phyloP scores from a whole-genome alignment of 2,329 filamentous ascomycete species.

The Cladosporium sp. region DNA sequence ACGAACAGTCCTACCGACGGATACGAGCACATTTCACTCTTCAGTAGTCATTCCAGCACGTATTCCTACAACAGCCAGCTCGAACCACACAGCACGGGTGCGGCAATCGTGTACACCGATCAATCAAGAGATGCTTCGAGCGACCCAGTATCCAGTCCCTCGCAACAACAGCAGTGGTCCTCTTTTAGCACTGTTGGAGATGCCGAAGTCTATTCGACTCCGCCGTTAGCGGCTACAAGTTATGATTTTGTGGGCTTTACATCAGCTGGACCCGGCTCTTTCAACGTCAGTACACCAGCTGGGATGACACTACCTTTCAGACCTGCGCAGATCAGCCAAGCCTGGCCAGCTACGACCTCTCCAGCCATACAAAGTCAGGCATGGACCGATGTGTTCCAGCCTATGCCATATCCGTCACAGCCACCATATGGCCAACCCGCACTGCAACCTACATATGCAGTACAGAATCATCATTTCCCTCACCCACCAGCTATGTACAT shows the following conservation, averaged over 20 bases:
- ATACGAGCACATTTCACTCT: constrained; percentile 5
- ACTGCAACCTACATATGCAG: no score
- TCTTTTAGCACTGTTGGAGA: not conserved
- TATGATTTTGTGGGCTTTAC: not conserved
- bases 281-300: not conserved
- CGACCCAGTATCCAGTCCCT: not conserved
- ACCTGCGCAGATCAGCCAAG: not conserved
- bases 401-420: no score
- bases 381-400: no score
- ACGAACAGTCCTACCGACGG: constrained; percentile 1
- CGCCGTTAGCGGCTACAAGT: not conserved
- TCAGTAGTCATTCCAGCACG: constrained; percentile 3
- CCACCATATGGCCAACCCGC: no score
- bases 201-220: not conserved
- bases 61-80: not conserved
- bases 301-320: not conserved
- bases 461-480: no score
- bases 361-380: no score
- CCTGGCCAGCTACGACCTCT: not conserved
- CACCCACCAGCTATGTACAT: no score
- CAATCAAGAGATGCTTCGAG: not conserved
- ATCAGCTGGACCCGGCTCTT: not conserved
- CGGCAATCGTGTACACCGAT: not conserved
- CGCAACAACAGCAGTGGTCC: constrained; percentile 1
- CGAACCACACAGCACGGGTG: not conserved